phyloP scores from a whole-genome alignment of 2,329 filamentous ascomycete species.

The Phoma sp. region DNA sequence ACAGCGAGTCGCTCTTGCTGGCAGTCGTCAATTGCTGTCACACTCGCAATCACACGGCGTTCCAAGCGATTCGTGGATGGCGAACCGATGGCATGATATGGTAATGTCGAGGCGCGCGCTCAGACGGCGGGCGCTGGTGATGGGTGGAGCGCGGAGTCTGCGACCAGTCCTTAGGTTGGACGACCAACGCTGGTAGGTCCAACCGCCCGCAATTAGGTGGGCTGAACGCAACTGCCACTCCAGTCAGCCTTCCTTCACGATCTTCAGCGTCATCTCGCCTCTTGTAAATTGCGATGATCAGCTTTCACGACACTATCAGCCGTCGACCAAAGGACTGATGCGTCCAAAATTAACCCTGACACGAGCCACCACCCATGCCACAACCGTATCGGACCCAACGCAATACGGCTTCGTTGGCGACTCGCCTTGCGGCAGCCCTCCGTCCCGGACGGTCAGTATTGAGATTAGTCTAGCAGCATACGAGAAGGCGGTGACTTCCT shows the following conservation, averaged over 20 bases:
- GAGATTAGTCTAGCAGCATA: conserved; percentile 6
- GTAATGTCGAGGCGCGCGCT: conserved; percentile 35
- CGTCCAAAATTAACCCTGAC: conserved; percentile 20
- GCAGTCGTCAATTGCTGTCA: conserved; percentile 19
- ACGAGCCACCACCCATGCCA: conserved; percentile 12
- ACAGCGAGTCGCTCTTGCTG: conserved; percentile 23
- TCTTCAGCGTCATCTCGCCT: background rate
- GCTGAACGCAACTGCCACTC: conserved; percentile 6
- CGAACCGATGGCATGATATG: conserved; percentile 20
- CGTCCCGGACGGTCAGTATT: conserved; percentile 8
- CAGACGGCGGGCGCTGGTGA: conserved; percentile 24
- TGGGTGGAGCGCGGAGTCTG: conserved; percentile 20
- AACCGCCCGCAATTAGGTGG: conserved; percentile 3
- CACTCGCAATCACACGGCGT: conserved; percentile 26
- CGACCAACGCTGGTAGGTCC: conserved; percentile 12
- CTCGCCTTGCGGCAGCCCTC: conserved; percentile 18
- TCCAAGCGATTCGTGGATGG: conserved; percentile 23
- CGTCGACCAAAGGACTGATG: conserved; percentile 3
- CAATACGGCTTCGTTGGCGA: conserved; percentile 11
- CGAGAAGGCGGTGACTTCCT: conserved; percentile 16
- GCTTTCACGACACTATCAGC: conserved; percentile 10
- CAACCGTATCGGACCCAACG: conserved; percentile 15
- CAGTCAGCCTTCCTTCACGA: conserved; percentile 2
- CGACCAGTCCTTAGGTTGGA: conserved; percentile 17
- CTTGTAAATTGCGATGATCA: conserved; percentile 12